phyloP scores from a whole-genome alignment of 2,329 filamentous ascomycete genomes.

The Botrytis byssoidea region DNA sequence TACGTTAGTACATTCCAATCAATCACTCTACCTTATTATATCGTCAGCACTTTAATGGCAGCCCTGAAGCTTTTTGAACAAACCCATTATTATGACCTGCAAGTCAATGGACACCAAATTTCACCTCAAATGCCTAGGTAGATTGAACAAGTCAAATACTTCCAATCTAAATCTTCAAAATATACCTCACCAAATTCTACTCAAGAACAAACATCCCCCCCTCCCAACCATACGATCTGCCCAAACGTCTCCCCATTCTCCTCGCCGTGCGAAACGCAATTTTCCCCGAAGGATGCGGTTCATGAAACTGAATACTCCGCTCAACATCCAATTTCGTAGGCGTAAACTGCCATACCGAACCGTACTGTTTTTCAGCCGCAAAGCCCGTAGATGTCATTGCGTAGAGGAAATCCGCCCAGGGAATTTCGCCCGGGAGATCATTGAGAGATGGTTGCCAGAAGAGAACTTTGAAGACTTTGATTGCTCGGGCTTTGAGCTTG shows the following conservation, averaged over 20 bases:
- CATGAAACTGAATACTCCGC: constrained; percentile 44
- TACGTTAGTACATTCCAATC: too few species aligned
- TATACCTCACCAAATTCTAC: background rate
- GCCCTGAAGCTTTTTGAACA: background rate
- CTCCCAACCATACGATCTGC: constrained; percentile 51
- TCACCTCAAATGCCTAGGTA: too few species aligned
- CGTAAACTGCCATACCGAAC: constrained; percentile 60
- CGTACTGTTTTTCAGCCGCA: constrained; percentile 54
- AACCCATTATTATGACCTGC: too few species aligned
- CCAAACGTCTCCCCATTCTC: constrained; percentile 49
- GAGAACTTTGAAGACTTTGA: constrained; percentile 46
- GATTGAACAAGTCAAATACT: background rate
- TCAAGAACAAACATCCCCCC: constrained; percentile 44
- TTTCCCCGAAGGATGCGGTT: constrained; percentile 54
- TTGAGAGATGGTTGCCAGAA: constrained; percentile 42
- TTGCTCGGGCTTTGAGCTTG: constrained; percentile 40
- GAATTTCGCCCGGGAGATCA: constrained; percentile 48
- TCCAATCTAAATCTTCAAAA: background rate
- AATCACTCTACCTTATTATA: background rate
- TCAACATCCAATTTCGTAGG: constrained; percentile 43
- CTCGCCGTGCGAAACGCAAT: constrained; percentile 49
- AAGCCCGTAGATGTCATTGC: constrained; percentile 54
- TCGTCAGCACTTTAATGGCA: background rate
- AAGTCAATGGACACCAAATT: too few species aligned
- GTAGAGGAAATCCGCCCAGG: constrained; percentile 54